These are phyloP conservation scores for Prunella vulgaris DNA, from an alignment of 257 asterid genomes.

Conservation along the genomic window DNA sequence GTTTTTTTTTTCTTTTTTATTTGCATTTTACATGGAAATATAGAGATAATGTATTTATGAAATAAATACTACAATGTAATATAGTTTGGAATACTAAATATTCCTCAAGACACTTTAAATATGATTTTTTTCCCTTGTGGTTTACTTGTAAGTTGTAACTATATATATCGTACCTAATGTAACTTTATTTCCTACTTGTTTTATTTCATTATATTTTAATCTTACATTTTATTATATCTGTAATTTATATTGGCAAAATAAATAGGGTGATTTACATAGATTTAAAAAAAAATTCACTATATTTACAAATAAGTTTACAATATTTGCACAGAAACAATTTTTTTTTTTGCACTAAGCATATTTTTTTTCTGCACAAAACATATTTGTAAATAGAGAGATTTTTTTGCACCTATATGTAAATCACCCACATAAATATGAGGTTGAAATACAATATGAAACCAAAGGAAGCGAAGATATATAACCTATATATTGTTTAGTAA, in stretches of 20 bases:
- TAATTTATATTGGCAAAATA: too few relatives aligned
- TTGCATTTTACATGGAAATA: not conserved
- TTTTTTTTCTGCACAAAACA: too few relatives aligned
- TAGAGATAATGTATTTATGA: not conserved
- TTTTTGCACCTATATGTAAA: too few relatives aligned
- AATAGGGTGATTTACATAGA: not conserved
- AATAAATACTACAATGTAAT: not conserved
- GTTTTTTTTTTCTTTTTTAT: not conserved
- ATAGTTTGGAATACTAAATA: not conserved
- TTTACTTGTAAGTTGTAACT: constrained; percentile 12
- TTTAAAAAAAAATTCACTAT: too few relatives aligned
- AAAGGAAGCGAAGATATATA: too few relatives aligned
- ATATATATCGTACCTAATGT: not conserved
- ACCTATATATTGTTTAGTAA: not conserved
- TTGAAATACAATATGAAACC: too few relatives aligned
- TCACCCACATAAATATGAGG: too few relatives aligned
- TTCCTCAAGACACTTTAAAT: not conserved
- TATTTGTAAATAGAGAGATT: too few relatives aligned
- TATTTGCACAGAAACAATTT: too few relatives aligned
- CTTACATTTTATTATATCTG: not conserved
- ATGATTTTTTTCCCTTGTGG: not conserved
- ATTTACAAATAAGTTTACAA: too few relatives aligned
- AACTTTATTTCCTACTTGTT: not conserved
- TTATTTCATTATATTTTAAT: not conserved
- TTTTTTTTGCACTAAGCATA: too few relatives aligned